These are phyloP conservation scores for Sclerotinia borealis DNA, from an alignment of 2,329 filamentous ascomycete species.

Conservation along the genomic window DNA sequence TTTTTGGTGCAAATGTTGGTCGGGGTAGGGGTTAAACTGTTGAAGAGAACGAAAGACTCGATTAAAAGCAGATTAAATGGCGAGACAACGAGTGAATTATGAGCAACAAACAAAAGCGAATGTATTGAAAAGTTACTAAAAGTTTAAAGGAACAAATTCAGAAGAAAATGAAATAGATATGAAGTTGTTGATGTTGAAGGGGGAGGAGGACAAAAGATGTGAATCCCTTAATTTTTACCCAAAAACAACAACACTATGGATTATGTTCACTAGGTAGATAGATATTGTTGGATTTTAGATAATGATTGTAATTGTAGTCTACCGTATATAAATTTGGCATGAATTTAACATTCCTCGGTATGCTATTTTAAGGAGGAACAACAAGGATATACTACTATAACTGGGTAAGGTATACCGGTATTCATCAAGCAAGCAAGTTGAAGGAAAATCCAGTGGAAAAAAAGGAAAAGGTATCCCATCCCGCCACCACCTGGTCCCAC, in stretches of 20 bases:
- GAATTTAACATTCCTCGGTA: too few relatives aligned
- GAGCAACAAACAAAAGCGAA: background rate
- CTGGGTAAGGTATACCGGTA: too few relatives aligned
- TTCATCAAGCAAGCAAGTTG: too few relatives aligned
- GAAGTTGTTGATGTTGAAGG: background rate
- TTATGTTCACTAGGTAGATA: background rate
- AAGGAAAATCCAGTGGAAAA: background rate
- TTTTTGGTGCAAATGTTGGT: background rate
- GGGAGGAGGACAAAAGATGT: background rate
- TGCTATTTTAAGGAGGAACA: too few relatives aligned
- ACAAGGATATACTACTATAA: too few relatives aligned
- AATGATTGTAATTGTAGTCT: too few relatives aligned
- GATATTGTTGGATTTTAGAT: background rate
- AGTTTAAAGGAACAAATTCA: background rate
- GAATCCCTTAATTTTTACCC: background rate
- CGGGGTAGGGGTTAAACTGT: too few relatives aligned
- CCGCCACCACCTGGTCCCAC: background rate
- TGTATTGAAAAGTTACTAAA: background rate
- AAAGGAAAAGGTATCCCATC: background rate
- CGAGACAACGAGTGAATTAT: constrained; percentile 1
- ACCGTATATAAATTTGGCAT: too few relatives aligned
- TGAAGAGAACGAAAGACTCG: background rate
- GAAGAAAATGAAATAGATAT: background rate
- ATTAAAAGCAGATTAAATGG: background rate
- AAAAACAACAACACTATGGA: background rate